phyloP scores from a whole-genome alignment of 1,284 basidiomycete species.

The Rhodotorula sp. region DNA sequence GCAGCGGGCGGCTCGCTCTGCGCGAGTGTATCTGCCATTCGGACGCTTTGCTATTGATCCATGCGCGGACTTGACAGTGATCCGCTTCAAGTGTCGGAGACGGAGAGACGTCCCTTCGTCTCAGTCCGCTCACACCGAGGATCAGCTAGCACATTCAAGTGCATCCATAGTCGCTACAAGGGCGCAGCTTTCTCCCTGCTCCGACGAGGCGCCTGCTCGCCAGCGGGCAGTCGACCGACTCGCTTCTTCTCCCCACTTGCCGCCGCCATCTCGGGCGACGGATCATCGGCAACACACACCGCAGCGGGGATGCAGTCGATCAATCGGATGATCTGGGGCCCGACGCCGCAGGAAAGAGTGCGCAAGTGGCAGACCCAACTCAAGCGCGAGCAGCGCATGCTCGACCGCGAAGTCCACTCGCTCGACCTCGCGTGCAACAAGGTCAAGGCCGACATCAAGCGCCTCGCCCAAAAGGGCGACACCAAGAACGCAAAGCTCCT shows the following conservation, averaged over 20 bases:
- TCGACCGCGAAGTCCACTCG: conserved; percentile 92
- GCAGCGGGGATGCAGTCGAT: conserved; percentile 68
- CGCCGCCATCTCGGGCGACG: background rate
- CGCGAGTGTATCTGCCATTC: background rate
- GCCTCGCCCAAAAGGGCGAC: conserved; percentile 87
- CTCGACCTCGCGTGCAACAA: conserved; percentile 80
- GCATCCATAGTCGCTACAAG: background rate
- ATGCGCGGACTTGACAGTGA: no score
- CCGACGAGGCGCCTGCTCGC: background rate
- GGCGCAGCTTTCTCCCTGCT: background rate
- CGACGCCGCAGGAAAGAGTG: conserved; percentile 86
- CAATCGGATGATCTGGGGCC: conserved; percentile 88
- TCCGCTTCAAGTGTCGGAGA: background rate
- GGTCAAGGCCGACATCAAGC: conserved; percentile 78
- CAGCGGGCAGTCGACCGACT: no score
- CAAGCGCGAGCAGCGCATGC: conserved; percentile 69
- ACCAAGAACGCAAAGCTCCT: conserved; percentile 87
- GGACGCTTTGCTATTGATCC: background rate
- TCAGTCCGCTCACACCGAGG: no score
- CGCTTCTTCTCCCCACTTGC: background rate
- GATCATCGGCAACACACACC: background rate
- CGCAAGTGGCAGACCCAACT: conserved; percentile 83
- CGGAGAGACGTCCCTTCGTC: no score
- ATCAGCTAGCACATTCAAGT: no score
- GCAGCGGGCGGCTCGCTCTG: background rate